A percentile compares a stretch with the other conserved stretches of the same genome.
Evolutionary conservation across 257 asterid genomes (phyloP).

Genomic region (Nicotiana obtusifolia): DNA sequence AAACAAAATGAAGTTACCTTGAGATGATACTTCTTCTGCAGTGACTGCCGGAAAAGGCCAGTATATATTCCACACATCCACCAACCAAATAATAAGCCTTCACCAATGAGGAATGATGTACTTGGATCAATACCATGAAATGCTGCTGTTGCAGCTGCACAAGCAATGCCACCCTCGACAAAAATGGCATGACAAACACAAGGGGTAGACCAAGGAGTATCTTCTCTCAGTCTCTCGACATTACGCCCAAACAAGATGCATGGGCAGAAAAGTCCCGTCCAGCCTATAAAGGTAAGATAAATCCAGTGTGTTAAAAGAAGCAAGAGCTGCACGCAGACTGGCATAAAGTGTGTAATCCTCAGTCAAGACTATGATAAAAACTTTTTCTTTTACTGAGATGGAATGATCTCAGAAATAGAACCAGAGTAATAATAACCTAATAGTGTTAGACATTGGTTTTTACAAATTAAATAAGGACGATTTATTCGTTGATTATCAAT

Average conservation of each 20-base stretch:
- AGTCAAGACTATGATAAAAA: neutral
- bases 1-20: conserved; percentile 43
- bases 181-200: conserved; percentile 91
- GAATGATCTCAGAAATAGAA: neutral
- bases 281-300: conserved; percentile 12
- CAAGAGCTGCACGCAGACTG: neutral
- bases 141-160: conserved; percentile 69
- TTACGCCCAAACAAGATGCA: conserved; percentile 16
- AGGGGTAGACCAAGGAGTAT: conserved; percentile 87
- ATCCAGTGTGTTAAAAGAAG: neutral
- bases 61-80: conserved; percentile 99
- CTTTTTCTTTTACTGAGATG: neutral
- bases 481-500: neutral
- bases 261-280: conserved; percentile 17
- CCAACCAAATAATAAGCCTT: conserved; percentile 95
- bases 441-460: neutral
- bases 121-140: conserved; percentile 88
- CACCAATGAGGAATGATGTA: conserved; percentile 70
- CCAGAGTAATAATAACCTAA: neutral
- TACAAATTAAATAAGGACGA: neutral
- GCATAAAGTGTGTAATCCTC: neutral
- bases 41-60: conserved; percentile 68
- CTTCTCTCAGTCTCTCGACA: conserved; percentile 60
- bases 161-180: conserved; percentile 81
- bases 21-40: conserved; percentile 98